Base-by-base conservation (phyloP, 345 rosid genomes). In the Eucalyptus marginata region DNA sequence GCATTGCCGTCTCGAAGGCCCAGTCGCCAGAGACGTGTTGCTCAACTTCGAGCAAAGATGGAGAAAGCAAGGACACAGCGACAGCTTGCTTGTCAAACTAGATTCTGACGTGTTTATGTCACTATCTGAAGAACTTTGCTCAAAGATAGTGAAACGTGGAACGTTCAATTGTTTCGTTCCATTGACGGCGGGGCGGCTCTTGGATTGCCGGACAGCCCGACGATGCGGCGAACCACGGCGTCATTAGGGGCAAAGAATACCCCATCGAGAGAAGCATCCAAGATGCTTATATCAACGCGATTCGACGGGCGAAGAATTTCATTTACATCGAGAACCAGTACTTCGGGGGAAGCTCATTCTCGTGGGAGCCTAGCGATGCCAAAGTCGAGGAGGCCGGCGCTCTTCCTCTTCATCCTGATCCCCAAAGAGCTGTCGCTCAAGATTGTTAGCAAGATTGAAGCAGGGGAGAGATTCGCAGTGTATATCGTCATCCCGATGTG, bases 401-500 rank as follows among this genome's bases (percentile, higher is more conserved):
- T 33, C 87, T 84, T 87, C 90, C 93, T 33, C 85, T 79, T 87
- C 90, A 94, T 89, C 93, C 93, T 94, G 46, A 94, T 94, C 88
- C 94, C 94, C 7, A 92, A 94, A 64, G 95, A 94, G 47, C 68
- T 93, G 46, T 93, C 94, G 22, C 89, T 94, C 51, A 94, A 94
- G 94, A 92, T 94, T 8, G 91, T 71, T 12, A 91, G 92, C 80
- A 93, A 92, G 91, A 93, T 94, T 62, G 89, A 90, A 89, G 88
- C 91, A 7, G 94, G 94, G n/a, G 94, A 94, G 88, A 90, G 95
- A 88, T 94, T 94, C 81, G 25, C 90, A 0, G 94, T 92, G 76
- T 93, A 94, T 33, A 31, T 93, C 43, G 93, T 94, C 49, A 88
- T 93, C 33, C 96, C 96, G 20, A 94, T 94, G 95, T 94, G 96